A percentile compares a stretch with the other conserved stretches of the same genome.
phyloP scores from a whole-genome alignment of 2,329 filamentous ascomycete species.

The Pseudogymnoascus sp. region DNA sequence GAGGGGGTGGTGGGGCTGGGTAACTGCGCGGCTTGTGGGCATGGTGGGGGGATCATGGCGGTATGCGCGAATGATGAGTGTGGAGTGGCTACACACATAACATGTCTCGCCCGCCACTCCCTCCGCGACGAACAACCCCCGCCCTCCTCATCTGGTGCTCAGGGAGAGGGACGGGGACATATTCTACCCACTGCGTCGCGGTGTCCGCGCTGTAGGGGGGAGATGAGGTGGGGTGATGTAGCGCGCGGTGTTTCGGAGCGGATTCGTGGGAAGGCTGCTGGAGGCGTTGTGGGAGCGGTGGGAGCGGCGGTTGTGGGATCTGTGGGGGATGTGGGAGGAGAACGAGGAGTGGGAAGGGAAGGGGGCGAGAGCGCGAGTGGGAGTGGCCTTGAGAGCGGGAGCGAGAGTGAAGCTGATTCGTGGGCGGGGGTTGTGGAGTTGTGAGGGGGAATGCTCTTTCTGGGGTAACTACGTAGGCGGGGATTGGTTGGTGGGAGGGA shows the following conservation, averaged over 20 bases:
- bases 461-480: too few species aligned
- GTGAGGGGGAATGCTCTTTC: background rate
- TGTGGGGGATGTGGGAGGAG: too few species aligned
- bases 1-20: background rate
- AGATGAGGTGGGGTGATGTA: constrained; percentile 64
- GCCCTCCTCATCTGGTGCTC: constrained; percentile 11
- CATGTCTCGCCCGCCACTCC: constrained; percentile 50
- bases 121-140: constrained; percentile 27
- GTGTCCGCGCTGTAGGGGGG: constrained; percentile 61
- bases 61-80: constrained; percentile 48
- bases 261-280: constrained; percentile 48
- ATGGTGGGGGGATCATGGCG: constrained; percentile 44
- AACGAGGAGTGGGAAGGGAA: too few species aligned
- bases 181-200: constrained; percentile 59
- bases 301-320: too few species aligned
- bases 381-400: background rate
- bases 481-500: background rate
- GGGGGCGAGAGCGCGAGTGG: background rate
- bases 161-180: constrained; percentile 30
- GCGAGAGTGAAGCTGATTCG: background rate
- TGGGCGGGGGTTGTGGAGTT: background rate
- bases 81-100: constrained; percentile 49
- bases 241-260: constrained; percentile 76
- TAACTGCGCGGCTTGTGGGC: constrained; percentile 16
- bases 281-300: too few species aligned